phyloP scores from a whole-genome alignment of 257 asterid species.

The Eucommia ulmoides region DNA sequence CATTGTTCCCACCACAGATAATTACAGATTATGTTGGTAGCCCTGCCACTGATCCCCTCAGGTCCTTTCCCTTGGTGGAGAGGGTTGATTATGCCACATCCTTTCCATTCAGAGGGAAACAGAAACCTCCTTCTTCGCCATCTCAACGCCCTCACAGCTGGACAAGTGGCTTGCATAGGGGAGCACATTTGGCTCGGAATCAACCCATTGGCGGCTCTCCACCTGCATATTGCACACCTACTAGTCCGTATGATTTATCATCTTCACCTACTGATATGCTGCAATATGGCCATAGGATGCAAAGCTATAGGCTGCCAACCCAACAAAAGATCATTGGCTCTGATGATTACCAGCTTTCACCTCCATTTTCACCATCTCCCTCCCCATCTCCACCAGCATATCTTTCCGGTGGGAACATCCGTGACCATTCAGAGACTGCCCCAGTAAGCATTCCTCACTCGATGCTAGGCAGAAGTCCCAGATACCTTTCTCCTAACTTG shows the following conservation, averaged over 20 bases:
- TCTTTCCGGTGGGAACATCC: constrained; percentile 28
- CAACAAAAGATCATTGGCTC: constrained; percentile 29
- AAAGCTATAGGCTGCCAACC: constrained; percentile 33
- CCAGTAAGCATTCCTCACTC: constrained; percentile 93
- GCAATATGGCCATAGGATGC: constrained; percentile 31
- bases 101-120: constrained; percentile 35
- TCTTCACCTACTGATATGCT: constrained; percentile 41
- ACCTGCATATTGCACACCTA: constrained; percentile 47
- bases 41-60: constrained; percentile 73
- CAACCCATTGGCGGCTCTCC: constrained; percentile 62
- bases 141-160: constrained; percentile 88
- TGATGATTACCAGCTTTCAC: constrained; percentile 70
- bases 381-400: constrained; percentile 85
- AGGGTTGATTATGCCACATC: constrained; percentile 38
- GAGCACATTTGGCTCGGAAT: constrained; percentile 29
- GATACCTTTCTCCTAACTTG: constrained; percentile 71
- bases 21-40: constrained; percentile 92
- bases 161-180: constrained; percentile 81
- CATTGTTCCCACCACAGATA: constrained; percentile 72
- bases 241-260: constrained; percentile 26
- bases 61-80: constrained; percentile 54
- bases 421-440: constrained; percentile 53
- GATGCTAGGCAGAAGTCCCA: constrained; percentile 59
- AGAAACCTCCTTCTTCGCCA: constrained; percentile 35
- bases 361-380: constrained; percentile 85